These are phyloP conservation scores for Calonectria pseudoreteaudii DNA, from an alignment of 2,329 filamentous ascomycete genomes.

Conservation along the genomic window DNA sequence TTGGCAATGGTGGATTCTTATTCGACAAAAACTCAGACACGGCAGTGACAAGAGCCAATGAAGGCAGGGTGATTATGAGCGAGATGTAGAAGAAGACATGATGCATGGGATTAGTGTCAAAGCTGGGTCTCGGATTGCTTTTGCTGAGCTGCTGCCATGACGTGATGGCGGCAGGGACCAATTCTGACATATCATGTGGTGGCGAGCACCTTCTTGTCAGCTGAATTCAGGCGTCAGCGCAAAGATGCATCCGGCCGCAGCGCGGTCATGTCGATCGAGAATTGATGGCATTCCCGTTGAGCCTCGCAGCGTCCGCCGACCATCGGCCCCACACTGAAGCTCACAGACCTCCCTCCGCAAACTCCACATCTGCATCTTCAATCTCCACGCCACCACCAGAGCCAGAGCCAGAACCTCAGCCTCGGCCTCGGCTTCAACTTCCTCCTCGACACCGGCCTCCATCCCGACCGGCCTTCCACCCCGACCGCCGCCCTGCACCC, in stretches of 20 bases:
- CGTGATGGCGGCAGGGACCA: not conserved
- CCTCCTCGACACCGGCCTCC: not conserved
- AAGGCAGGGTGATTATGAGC: no score
- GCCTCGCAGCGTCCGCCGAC: not conserved
- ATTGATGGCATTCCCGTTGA: not conserved
- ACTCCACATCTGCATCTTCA: not conserved
- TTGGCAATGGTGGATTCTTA: not conserved
- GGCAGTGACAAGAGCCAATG: not conserved
- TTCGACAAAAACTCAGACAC: not conserved
- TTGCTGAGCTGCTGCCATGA: not conserved
- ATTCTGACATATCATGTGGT: not conserved
- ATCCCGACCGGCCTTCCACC: not conserved
- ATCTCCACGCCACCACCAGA: not conserved
- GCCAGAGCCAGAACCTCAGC: not conserved
- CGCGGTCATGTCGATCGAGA: not conserved
- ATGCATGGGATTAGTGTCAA: not conserved
- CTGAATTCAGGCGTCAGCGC: not conserved
- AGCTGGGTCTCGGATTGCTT: constrained; percentile 6
- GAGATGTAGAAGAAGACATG: not conserved
- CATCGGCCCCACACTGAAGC: constrained; percentile 7
- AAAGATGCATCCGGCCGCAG: not conserved
- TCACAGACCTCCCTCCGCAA: constrained; percentile 5
- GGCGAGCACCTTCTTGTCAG: no score
- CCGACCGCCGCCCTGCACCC: not conserved
- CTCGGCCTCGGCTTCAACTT: not conserved